These are phyloP conservation scores for Apophysomyces variabilis DNA, from an alignment of 371 early-diverging fungal genomes.

Conservation along the genomic window DNA sequence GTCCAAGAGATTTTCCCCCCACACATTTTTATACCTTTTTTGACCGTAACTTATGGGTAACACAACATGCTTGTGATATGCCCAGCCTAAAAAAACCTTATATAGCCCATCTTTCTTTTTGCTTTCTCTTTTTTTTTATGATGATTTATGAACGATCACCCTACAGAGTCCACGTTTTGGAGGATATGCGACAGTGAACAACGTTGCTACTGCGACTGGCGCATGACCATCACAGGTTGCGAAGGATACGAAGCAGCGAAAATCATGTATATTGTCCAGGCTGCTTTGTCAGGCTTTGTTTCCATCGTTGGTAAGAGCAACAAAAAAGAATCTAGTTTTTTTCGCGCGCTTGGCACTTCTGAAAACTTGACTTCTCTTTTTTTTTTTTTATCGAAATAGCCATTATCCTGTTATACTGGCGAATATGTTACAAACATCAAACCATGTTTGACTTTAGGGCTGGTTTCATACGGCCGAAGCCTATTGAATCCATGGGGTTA, in stretches of 20 bases:
- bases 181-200: conserved; percentile 21
- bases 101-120: background rate
- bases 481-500: conserved; percentile 26
- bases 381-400: background rate
- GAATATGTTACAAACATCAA: conserved; percentile 24
- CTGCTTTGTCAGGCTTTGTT: conserved; percentile 20
- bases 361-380: too few relatives aligned
- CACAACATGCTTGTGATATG: background rate
- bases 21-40: conserved; percentile 1
- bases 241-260: conserved; percentile 18
- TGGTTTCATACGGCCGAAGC: conserved; percentile 29
- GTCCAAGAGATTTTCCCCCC: background rate
- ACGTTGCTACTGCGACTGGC: conserved; percentile 33
- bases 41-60: background rate
- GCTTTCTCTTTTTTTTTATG: background rate
- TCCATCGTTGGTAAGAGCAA: conserved; percentile 22
- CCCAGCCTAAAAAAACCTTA: background rate
- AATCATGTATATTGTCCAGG: conserved; percentile 22
- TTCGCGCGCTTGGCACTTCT: background rate
- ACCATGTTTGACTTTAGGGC: conserved; percentile 21
- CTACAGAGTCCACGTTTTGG: conserved; percentile 20
- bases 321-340: too few relatives aligned
- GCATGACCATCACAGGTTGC: conserved; percentile 21
- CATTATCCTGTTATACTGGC: conserved; percentile 17
- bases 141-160: conserved; percentile 1